A percentile compares a stretch with the other conserved stretches of the same genome.
Evolutionary conservation across 768 basidiomycete species (phyloP).

Genomic region (Boletus rex-veris): DNA sequence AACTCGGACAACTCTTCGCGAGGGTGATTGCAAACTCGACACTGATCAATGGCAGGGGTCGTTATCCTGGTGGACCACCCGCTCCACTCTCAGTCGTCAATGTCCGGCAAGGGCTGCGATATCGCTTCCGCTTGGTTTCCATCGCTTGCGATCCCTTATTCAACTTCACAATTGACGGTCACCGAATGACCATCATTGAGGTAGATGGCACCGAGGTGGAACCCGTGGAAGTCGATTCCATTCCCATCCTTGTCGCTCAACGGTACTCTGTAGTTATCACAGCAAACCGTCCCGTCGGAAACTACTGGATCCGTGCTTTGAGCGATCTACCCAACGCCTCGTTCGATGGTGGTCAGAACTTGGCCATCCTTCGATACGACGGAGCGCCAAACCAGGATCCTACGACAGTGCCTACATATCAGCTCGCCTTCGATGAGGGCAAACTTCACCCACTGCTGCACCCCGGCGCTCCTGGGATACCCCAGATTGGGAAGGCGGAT

Average conservation of each 20-base stretch:
- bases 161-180: slow-evolving; percentile 3
- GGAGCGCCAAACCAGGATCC: neutral
- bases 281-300: slow-evolving; percentile 37
- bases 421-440: neutral
- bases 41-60: slow-evolving; percentile 52
- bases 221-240: neutral
- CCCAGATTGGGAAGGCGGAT: neutral
- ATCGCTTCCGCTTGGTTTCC: slow-evolving; percentile 51
- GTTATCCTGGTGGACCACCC: slow-evolving; percentile 40
- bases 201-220: neutral
- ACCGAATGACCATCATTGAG: slow-evolving; percentile 2
- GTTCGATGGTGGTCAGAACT: neutral
- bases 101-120: slow-evolving; percentile 40
- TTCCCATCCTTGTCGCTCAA: slow-evolving; percentile 26
- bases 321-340: slow-evolving; percentile 24
- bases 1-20: neutral
- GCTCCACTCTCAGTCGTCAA: slow-evolving; percentile 42
- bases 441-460: neutral
- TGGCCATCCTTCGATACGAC: neutral
- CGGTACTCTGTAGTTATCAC: neutral
- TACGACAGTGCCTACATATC: neutral
- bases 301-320: slow-evolving; percentile 54
- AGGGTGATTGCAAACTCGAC: slow-evolving; percentile 33
- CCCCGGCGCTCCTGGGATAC: neutral
- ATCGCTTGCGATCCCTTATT: slow-evolving; percentile 41